Evolutionary conservation across 2,329 filamentous ascomycete genomes (phyloP).

Genomic region (Epichloe coenophiala): DNA sequence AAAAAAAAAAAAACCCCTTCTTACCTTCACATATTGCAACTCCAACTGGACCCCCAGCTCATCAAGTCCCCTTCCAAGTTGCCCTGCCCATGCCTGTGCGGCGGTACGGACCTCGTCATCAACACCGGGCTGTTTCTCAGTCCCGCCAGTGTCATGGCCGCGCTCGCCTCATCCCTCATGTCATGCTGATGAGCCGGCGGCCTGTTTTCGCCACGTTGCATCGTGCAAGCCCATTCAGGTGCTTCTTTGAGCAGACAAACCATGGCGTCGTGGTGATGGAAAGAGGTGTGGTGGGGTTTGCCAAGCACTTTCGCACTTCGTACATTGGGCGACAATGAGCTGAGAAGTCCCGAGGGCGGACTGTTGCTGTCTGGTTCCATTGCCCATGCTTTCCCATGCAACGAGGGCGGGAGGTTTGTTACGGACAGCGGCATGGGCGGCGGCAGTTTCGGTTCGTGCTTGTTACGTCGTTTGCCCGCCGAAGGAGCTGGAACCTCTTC

Average conservation of each 20-base stretch:
- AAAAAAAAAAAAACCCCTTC: too few species aligned
- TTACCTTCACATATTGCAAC: constrained; percentile 4
- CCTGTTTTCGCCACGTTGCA: neutral
- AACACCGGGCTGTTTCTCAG: constrained; percentile 10
- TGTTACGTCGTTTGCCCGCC: constrained; percentile 6
- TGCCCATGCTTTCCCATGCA: constrained; percentile 12
- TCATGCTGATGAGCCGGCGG: constrained; percentile 1
- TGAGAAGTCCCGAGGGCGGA: constrained; percentile 15
- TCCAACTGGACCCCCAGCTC: constrained; percentile 11
- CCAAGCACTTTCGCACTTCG: constrained; percentile 10
- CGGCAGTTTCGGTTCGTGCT: constrained; percentile 15
- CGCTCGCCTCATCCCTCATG: constrained; percentile 3
- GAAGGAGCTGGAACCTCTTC: constrained; percentile 16
- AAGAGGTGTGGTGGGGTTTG: constrained; percentile 12
- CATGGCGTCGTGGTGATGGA: constrained; percentile 12
- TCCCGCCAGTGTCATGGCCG: constrained; percentile 11
- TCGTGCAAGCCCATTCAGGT: constrained; percentile 6
- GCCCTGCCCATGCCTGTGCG: neutral
- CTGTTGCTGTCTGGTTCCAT: constrained; percentile 16
- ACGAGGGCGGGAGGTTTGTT: constrained; percentile 6
- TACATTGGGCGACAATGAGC: constrained; percentile 19
- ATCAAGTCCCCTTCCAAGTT: constrained; percentile 7
- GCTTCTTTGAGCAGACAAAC: constrained; percentile 10
- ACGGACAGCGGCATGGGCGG: constrained; percentile 16
- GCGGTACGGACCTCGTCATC: neutral